Evolutionary conservation across 208 protist genomes (phyloP).

Genomic region (Herpetomonas samuelpessoai): DNA sequence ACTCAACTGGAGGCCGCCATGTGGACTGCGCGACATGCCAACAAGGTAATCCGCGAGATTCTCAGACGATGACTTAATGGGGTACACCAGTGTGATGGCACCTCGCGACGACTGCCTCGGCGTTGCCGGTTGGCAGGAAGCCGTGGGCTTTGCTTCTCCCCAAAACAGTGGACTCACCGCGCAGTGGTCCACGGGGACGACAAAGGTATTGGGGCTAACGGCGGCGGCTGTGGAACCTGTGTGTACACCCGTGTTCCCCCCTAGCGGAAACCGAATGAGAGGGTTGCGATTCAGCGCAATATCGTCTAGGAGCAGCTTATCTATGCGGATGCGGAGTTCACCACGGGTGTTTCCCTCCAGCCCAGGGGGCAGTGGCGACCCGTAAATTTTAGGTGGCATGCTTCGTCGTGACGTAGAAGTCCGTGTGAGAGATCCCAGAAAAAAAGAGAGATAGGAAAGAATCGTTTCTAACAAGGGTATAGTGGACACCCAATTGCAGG

Average conservation of each 20-base stretch:
- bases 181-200: slow-evolving; percentile 80
- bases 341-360: slow-evolving; percentile 65
- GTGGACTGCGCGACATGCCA: slow-evolving; percentile 51
- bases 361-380: slow-evolving; percentile 60
- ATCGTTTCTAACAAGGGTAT: too few relatives aligned
- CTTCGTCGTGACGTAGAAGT: too few relatives aligned
- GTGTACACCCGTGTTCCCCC: not conserved
- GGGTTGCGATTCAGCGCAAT: slow-evolving; percentile 61
- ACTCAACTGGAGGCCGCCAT: slow-evolving; percentile 62
- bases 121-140: slow-evolving; percentile 61
- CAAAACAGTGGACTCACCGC: slow-evolving; percentile 74
- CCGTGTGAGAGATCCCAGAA: not conserved
- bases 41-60: slow-evolving; percentile 62
- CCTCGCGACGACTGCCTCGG: slow-evolving; percentile 44
- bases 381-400: slow-evolving; percentile 37
- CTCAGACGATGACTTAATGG: slow-evolving; percentile 56
- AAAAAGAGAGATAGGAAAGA: too few relatives aligned
- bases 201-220: slow-evolving; percentile 40
- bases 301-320: slow-evolving; percentile 74
- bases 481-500: too few relatives aligned
- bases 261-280: slow-evolving; percentile 23
- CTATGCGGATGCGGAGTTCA: slow-evolving; percentile 78
- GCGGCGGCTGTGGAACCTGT: not conserved
- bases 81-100: slow-evolving; percentile 57
- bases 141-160: slow-evolving; percentile 62